A percentile compares a stretch with the other conserved stretches of the same genome.
Conservation (phyloP, 1,284 basidiomycete species). For the Puccinia polysora region DNA sequence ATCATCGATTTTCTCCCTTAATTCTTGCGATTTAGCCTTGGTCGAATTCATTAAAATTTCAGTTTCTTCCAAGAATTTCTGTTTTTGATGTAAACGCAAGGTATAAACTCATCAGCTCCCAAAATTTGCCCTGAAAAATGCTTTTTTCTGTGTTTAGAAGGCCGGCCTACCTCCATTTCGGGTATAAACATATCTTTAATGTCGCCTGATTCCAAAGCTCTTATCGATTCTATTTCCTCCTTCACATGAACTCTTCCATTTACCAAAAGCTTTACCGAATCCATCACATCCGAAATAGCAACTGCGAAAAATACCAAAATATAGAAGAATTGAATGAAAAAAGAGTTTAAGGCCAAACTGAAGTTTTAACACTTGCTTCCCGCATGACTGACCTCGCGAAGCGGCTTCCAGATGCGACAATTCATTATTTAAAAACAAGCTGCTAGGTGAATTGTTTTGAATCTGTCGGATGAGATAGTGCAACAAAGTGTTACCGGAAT, state of each 20-base stretch:
- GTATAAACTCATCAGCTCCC: no score
- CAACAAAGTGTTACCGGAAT: constrained; percentile 74
- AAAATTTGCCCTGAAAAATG: no score
- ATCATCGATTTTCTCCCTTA: constrained; percentile 9
- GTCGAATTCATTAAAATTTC: constrained; percentile 7
- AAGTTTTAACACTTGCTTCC: background rate
- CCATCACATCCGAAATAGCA: constrained; percentile 63
- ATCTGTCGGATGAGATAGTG: constrained; percentile 77
- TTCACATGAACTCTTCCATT: constrained; percentile 62
- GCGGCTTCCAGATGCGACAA: constrained; percentile 75
- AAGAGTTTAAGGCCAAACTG: constrained; percentile 31
- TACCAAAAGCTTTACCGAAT: constrained; percentile 62
- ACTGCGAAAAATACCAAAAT: constrained; percentile 57
- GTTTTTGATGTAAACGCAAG: background rate
- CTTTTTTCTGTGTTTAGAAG: no score
- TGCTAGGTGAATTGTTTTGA: constrained; percentile 63
- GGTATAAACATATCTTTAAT: constrained; percentile 12
- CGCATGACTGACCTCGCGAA: constrained; percentile 62
- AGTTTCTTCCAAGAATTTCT: constrained; percentile 14
- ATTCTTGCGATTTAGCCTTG: constrained; percentile 8
- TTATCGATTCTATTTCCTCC: constrained; percentile 59
- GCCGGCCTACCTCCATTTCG: constrained; percentile 5
- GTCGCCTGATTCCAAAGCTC: constrained; percentile 51
- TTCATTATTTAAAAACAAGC: constrained; percentile 73
- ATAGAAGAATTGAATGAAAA: background rate